Percentiles rank a stretch among this genome's conserved stretches.
These are phyloP conservation scores for Schizosaccharomyces octosporus DNA, from an alignment of 805 yeast species.

Conservation along the genomic window DNA sequence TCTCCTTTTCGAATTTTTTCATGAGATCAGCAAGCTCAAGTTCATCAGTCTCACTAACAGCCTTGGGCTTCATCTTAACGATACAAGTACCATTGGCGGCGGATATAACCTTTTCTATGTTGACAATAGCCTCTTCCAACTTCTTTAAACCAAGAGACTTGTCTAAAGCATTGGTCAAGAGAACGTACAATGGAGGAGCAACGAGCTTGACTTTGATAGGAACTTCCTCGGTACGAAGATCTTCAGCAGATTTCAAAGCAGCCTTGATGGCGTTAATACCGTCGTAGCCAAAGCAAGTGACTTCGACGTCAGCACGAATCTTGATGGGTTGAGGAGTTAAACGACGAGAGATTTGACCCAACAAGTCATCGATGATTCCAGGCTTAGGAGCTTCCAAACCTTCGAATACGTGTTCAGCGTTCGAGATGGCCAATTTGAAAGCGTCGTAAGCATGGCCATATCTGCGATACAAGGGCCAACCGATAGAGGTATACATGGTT, in stretches of 20 bases:
- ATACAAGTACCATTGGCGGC: slow-evolving; percentile 66
- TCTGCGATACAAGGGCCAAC: slow-evolving; percentile 91
- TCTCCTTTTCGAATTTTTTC: slow-evolving; percentile 80
- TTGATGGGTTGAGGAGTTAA: slow-evolving; percentile 95
- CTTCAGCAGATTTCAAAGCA: slow-evolving; percentile 55
- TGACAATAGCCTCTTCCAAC: slow-evolving; percentile 55
- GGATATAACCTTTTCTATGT: slow-evolving; percentile 43
- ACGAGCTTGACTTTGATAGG: slow-evolving; percentile 84
- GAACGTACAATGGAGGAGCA: slow-evolving; percentile 89
- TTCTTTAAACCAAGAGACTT: slow-evolving; percentile 67
- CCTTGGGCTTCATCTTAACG: slow-evolving; percentile 94
- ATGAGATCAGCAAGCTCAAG: slow-evolving; percentile 89
- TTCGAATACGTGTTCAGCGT: slow-evolving; percentile 60
- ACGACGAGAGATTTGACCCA: slow-evolving; percentile 69
- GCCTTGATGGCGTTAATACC: slow-evolving; percentile 91
- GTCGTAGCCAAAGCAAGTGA: slow-evolving; percentile 87
- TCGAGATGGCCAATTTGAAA: slow-evolving; percentile 84
- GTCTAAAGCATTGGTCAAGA: slow-evolving; percentile 80
- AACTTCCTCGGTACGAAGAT: slow-evolving; percentile 53
- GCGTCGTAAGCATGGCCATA: slow-evolving; percentile 96
- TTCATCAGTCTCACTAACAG: slow-evolving; percentile 94
- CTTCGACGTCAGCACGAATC: slow-evolving; percentile 95
- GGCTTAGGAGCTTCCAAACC: slow-evolving; percentile 44
- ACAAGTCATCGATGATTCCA: slow-evolving; percentile 62
- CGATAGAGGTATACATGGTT: slow-evolving; percentile 60